phyloP scores from a whole-genome alignment of 2,329 filamentous ascomycete genomes.

The Penicillium occitanis region DNA sequence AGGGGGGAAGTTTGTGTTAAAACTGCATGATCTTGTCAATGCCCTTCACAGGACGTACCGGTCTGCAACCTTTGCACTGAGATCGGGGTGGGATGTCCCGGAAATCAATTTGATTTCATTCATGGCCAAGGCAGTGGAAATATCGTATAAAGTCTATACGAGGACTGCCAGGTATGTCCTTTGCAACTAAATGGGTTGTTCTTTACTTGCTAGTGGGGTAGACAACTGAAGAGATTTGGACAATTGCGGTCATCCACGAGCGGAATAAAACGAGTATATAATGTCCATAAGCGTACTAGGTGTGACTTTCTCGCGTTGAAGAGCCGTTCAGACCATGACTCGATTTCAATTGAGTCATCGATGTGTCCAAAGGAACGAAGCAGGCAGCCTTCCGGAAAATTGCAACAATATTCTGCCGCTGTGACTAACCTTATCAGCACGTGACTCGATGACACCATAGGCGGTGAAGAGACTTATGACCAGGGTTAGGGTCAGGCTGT shows the following conservation, averaged over 20 bases:
- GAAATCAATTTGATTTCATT: conserved; percentile 74
- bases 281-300: neutral
- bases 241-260: neutral
- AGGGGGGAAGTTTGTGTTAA: neutral
- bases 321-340: neutral
- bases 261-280: neutral
- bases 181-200: neutral
- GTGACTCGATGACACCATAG: neutral
- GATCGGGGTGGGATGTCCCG: conserved; percentile 70
- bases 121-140: neutral
- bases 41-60: conserved; percentile 49
- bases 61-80: conserved; percentile 67
- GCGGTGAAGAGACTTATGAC: neutral
- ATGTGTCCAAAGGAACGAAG: neutral
- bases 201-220: neutral
- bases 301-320: neutral
- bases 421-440: conserved; percentile 5
- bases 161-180: neutral
- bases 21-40: neutral
- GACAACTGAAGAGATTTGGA: neutral
- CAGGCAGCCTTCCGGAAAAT: neutral
- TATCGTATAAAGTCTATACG: neutral
- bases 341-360: neutral
- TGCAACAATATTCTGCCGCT: conserved; percentile 10
- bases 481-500: neutral